Evolutionary conservation across 305 asterid genomes (phyloP).

Genomic region (Nicotiana rustica): DNA sequence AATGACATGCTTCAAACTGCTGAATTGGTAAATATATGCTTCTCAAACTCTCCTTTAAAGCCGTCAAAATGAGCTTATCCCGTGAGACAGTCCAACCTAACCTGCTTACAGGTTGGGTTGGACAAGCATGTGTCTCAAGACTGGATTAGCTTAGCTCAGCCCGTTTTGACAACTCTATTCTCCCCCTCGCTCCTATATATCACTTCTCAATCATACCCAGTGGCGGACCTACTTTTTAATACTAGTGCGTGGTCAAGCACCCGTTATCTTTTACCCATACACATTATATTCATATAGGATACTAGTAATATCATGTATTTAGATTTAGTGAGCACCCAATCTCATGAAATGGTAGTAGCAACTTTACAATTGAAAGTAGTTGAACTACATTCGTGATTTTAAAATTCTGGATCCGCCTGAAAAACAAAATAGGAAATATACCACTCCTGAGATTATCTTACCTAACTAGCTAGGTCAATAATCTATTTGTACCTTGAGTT

Average conservation of each 20-base stretch:
- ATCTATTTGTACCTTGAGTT: neutral
- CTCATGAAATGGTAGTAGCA: too few relatives aligned
- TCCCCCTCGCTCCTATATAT: neutral
- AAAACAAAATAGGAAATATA: too few relatives aligned
- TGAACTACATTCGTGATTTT: too few relatives aligned
- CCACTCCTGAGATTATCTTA: neutral
- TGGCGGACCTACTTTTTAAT: too few relatives aligned
- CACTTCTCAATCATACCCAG: neutral
- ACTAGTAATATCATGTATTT: too few relatives aligned
- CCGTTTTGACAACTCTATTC: neutral
- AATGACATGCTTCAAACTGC: constrained; percentile 97
- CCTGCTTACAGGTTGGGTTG: neutral
- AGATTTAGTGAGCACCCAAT: too few relatives aligned
- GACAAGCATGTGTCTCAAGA: neutral
- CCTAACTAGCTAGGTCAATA: neutral
- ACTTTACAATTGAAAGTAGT: too few relatives aligned
- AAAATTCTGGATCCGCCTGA: too few relatives aligned
- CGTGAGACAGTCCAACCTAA: neutral
- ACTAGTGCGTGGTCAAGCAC: too few relatives aligned
- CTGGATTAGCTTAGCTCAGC: neutral
- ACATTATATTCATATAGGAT: too few relatives aligned
- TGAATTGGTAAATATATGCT: constrained; percentile 64
- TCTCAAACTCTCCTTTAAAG: neutral
- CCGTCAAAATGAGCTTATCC: neutral
- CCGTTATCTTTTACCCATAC: too few relatives aligned